Evolutionary conservation across 2,329 filamentous ascomycete genomes (phyloP), one percentile per base, ranked within the genome.

Genomic region (Exutisphaerella laricina): DNA sequence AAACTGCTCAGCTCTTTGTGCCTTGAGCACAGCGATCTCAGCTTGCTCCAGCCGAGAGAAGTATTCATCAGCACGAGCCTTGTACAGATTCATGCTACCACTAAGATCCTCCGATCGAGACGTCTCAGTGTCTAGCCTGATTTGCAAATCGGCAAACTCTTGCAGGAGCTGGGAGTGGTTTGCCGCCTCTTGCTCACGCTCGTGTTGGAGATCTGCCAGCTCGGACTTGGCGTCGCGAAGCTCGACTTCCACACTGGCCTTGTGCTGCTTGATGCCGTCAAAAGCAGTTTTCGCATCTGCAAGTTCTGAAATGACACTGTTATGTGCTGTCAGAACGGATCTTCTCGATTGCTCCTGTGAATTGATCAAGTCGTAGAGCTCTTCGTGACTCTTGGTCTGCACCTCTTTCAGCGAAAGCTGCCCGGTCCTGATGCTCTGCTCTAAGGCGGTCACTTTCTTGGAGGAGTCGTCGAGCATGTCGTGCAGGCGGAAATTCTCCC

Each of bases 31-130:
- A 0, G 89, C 82, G 53, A 97, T 94, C 65, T 98, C 90, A 12
- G 92, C 92, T 62, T 97, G 90, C 65, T 98, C 90, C 14, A 98
- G 79, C 67, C 95, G 96, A 71, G 81, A 85, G 68, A 96, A 98
- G 66, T 98, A 97, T 62, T 97, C 90, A 60, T 97, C 88, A 3
- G 90, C 85, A 31, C 90, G 82, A 50, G 79, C 81, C 75, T 94
- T 96, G 74, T 97, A 98, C 49, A 96, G 70, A 48, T 80, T 82
- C 30, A 97, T 75, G 63, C 85, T 94, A 3, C 88, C 84, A 5
- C 80, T 81, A 32, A 95, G 81, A 63, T 98, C 90, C 20, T 82
- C 78, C 20, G 90, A 74, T 63, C 85, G 90, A 1, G 88, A 94
- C 1, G 81, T 79, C 67, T 97, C 92, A 4, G 85, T 83, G 61